These are phyloP conservation scores for Allomyces arbusculus DNA, from an alignment of 192 early-diverging fungal species.

Conservation along the genomic window DNA sequence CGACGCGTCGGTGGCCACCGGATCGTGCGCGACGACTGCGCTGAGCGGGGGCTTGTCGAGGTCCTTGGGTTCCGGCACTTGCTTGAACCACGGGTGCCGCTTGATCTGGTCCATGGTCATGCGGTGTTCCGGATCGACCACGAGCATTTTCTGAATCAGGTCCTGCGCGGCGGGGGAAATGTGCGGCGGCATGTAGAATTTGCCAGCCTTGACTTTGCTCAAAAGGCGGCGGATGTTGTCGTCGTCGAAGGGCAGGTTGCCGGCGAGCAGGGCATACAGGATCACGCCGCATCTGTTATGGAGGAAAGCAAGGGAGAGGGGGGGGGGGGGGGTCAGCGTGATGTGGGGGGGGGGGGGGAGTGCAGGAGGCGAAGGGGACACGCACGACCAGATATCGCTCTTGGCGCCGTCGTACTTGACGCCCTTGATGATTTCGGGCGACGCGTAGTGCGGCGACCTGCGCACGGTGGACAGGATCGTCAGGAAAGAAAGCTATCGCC, in stretches of 20 bases:
- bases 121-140: slow-evolving; percentile 15
- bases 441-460: slow-evolving; percentile 1
- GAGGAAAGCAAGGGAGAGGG: too few relatives aligned
- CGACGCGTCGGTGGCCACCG: neutral
- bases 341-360: too few relatives aligned
- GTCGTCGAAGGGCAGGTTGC: slow-evolving; percentile 55
- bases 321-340: too few relatives aligned
- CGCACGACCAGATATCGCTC: slow-evolving; percentile 50
- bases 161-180: slow-evolving; percentile 13
- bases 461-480: too few relatives aligned
- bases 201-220: slow-evolving; percentile 14
- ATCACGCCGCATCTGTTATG: slow-evolving; percentile 35
- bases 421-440: slow-evolving; percentile 14
- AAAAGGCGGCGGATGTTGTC: slow-evolving; percentile 42
- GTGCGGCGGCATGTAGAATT: slow-evolving; percentile 17
- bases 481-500: too few relatives aligned
- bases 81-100: neutral
- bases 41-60: neutral
- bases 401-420: slow-evolving; percentile 38
- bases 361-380: too few relatives aligned
- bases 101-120: slow-evolving; percentile 16
- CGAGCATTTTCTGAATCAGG: slow-evolving; percentile 17
- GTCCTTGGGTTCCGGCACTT: neutral
- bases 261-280: slow-evolving; percentile 44
- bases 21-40: neutral